Conservation (phyloP, 345 rosid species). For the Gossypium arboreum region DNA sequence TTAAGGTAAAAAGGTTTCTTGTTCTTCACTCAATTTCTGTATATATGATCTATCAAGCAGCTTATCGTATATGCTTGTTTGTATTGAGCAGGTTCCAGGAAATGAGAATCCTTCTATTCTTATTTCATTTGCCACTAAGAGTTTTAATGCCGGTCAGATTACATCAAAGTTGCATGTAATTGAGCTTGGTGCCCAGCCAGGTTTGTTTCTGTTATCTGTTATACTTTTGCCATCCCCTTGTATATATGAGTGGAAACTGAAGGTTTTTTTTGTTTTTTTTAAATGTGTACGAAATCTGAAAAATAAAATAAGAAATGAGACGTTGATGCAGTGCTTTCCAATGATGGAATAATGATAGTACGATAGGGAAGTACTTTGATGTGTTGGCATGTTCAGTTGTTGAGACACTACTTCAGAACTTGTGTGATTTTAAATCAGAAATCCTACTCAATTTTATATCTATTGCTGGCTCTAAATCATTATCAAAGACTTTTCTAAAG, state of each 20-base stretch:
- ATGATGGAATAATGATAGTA: neutral
- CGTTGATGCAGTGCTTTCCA: neutral
- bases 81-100: conserved; percentile 66
- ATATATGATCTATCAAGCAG: neutral
- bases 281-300: neutral
- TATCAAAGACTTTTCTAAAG: neutral
- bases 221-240: neutral
- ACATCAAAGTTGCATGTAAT: conserved; percentile 89
- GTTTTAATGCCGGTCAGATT: conserved; percentile 86
- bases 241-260: neutral
- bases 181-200: conserved; percentile 98
- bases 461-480: neutral
- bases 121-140: conserved; percentile 88
- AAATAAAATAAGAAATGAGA: neutral
- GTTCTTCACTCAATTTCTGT: neutral
- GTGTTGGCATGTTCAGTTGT: neutral
- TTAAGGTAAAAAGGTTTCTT: conserved; percentile 48
- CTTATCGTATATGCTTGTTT: neutral
- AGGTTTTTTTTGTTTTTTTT: neutral
- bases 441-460: neutral
- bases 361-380: neutral
- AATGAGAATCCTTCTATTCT: conserved; percentile 91
- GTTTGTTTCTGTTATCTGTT: conserved; percentile 29
- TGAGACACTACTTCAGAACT: neutral
- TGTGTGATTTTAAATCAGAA: neutral